phyloP scores from a whole-genome alignment of 1,284 basidiomycete species.

The Caloboletus firmus region DNA sequence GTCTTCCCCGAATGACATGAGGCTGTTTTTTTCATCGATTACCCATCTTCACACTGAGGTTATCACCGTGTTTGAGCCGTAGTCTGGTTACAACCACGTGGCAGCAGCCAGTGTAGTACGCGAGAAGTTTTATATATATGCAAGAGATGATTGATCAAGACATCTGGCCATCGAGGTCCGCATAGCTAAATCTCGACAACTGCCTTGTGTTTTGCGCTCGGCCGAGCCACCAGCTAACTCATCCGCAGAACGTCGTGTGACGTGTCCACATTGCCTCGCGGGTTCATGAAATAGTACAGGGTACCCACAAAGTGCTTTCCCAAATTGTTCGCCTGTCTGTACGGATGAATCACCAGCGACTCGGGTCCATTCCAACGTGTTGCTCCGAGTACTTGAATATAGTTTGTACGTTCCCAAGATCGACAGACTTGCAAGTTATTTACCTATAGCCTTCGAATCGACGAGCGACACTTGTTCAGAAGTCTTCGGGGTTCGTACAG shows the following conservation, averaged over 20 bases:
- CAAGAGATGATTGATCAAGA: conserved; percentile 1
- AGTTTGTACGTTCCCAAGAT: too few relatives aligned
- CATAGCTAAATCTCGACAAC: neutral
- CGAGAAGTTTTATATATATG: neutral
- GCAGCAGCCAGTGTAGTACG: neutral
- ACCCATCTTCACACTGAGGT: neutral
- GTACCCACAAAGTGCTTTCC: neutral
- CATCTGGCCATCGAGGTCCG: conserved; percentile 3
- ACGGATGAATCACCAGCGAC: too few relatives aligned
- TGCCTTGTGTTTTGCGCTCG: neutral
- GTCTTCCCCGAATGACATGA: neutral
- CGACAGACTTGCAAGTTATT: too few relatives aligned
- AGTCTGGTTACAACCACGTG: conserved; percentile 1
- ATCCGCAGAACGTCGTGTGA: conserved; percentile 5
- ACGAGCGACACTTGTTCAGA: too few relatives aligned
- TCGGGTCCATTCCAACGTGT: too few relatives aligned
- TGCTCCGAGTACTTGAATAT: too few relatives aligned
- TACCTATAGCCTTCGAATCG: too few relatives aligned
- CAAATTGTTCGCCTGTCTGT: too few relatives aligned
- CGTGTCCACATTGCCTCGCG: neutral
- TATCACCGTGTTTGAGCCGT: neutral
- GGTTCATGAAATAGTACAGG: neutral
- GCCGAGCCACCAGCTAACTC: neutral
- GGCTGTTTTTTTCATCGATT: conserved; percentile 9
- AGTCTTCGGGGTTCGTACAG: neutral